Evolutionary conservation across 2,329 filamentous ascomycete genomes (phyloP).

Genomic region (Bipolaris gigantea): DNA sequence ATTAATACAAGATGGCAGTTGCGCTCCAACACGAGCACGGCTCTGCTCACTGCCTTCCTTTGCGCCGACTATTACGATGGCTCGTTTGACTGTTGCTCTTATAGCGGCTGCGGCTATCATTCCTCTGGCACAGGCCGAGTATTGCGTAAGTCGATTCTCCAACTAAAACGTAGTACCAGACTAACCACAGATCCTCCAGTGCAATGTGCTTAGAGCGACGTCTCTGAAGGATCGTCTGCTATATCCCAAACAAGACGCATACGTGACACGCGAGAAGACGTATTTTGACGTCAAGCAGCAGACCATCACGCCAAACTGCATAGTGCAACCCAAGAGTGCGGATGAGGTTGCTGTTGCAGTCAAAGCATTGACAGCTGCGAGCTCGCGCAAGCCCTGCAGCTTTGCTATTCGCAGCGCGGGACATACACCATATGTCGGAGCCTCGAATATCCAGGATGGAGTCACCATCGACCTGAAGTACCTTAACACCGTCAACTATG

Average conservation of each 20-base stretch:
- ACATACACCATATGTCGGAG: constrained; percentile 29
- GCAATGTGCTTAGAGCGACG: constrained; percentile 8
- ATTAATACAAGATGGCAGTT: neutral
- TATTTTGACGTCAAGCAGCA: constrained; percentile 31
- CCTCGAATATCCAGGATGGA: constrained; percentile 33
- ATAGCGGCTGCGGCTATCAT: constrained; percentile 10
- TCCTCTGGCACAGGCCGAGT: constrained; percentile 4
- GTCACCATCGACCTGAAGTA: constrained; percentile 32
- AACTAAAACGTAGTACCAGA: neutral
- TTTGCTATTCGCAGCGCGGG: constrained; percentile 33
- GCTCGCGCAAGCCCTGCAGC: constrained; percentile 12
- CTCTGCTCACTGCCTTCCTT: neutral
- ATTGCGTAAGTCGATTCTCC: constrained; percentile 7
- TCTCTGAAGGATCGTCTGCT: constrained; percentile 15
- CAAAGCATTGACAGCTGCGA: constrained; percentile 14
- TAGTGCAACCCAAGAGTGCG: constrained; percentile 24
- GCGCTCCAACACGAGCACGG: neutral
- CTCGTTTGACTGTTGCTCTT: constrained; percentile 7
- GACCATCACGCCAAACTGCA: constrained; percentile 24
- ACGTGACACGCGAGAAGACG: constrained; percentile 15
- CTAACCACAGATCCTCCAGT: constrained; percentile 6
- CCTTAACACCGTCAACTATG: constrained; percentile 24
- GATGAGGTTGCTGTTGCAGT: constrained; percentile 24
- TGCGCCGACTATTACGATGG: neutral
- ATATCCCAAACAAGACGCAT: constrained; percentile 19